These are phyloP conservation scores for Wickerhamomyces tratensis DNA, from an alignment of 805 yeast genomes.

Conservation along the genomic window DNA sequence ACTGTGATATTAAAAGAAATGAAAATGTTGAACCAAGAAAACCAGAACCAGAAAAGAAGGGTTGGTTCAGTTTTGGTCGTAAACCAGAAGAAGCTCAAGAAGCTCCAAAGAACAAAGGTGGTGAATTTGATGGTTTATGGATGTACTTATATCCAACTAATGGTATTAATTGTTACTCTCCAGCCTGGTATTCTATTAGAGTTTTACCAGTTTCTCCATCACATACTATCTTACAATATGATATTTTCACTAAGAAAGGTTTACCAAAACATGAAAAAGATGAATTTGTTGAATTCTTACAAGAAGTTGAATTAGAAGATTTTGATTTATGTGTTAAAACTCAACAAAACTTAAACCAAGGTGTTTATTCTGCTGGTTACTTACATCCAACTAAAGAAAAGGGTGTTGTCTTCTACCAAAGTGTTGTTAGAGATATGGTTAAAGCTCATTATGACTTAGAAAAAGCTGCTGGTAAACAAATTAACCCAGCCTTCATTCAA, in stretches of 20 bases:
- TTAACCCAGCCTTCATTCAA: slow-evolving; percentile 37
- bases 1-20: slow-evolving; percentile 39
- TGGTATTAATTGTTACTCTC: slow-evolving; percentile 56
- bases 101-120: slow-evolving; percentile 41
- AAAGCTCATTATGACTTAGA: slow-evolving; percentile 41
- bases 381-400: slow-evolving; percentile 50
- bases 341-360: slow-evolving; percentile 52
- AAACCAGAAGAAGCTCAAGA: slow-evolving; percentile 14
- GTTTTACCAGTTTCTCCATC: slow-evolving; percentile 45
- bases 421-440: slow-evolving; percentile 46
- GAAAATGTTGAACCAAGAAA: slow-evolving; percentile 20
- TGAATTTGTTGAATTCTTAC: slow-evolving; percentile 55
- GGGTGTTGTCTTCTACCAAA: slow-evolving; percentile 51
- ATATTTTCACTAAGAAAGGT: slow-evolving; percentile 53
- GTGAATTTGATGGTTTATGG: slow-evolving; percentile 55
- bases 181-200: slow-evolving; percentile 57
- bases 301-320: slow-evolving; percentile 53
- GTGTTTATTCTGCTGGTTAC: slow-evolving; percentile 48
- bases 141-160: slow-evolving; percentile 50
- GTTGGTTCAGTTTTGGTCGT: slow-evolving; percentile 44
- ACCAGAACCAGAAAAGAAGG: slow-evolving; percentile 21
- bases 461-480: slow-evolving; percentile 31
- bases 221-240: slow-evolving; percentile 49
- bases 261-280: slow-evolving; percentile 39
- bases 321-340: slow-evolving; percentile 49